A percentile compares a stretch with the other conserved stretches of the same genome.
Evolutionary conservation across 805 yeast genomes (phyloP).

Genomic region (Ogataea saltuana): DNA sequence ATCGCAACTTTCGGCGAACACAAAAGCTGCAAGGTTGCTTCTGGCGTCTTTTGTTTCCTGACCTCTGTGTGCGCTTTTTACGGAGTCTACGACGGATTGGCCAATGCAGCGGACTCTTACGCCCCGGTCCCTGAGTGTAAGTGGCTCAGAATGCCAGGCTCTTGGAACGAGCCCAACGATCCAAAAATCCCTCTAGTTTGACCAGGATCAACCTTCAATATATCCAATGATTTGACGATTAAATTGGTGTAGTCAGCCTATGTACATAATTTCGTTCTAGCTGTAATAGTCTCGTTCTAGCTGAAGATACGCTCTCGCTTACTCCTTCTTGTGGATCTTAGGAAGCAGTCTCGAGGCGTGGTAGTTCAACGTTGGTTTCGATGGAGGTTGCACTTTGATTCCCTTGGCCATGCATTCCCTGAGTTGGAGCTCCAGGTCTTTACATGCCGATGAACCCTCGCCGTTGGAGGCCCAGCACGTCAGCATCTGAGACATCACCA

Average conservation of each 20-base stretch:
- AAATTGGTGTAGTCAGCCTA: no score
- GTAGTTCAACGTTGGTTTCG: constrained; percentile 50
- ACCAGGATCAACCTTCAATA: constrained; percentile 10
- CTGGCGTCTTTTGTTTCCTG: constrained; percentile 46
- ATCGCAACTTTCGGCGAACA: constrained; percentile 42
- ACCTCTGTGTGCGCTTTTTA: constrained; percentile 44
- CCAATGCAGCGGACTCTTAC: constrained; percentile 28
- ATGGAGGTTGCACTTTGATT: constrained; percentile 36
- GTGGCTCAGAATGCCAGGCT: constrained; percentile 36
- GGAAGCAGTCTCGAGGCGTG: constrained; percentile 59
- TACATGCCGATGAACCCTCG: constrained; percentile 72
- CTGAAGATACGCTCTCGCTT: background rate
- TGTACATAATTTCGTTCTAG: constrained; percentile 10
- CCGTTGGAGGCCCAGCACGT: constrained; percentile 98
- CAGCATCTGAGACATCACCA: constrained; percentile 78
- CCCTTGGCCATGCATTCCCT: constrained; percentile 68
- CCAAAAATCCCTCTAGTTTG: constrained; percentile 21
- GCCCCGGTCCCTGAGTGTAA: constrained; percentile 30
- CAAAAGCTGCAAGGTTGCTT: constrained; percentile 36
- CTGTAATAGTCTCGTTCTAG: constrained; percentile 1
- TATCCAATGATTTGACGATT: background rate
- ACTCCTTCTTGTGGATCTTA: constrained; percentile 45
- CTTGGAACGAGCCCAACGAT: constrained; percentile 27
- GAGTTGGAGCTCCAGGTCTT: constrained; percentile 63
- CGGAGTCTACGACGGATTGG: constrained; percentile 44